Conservation (phyloP, 164 flowering plant genomes). For the Tetracentron sinense region DNA sequence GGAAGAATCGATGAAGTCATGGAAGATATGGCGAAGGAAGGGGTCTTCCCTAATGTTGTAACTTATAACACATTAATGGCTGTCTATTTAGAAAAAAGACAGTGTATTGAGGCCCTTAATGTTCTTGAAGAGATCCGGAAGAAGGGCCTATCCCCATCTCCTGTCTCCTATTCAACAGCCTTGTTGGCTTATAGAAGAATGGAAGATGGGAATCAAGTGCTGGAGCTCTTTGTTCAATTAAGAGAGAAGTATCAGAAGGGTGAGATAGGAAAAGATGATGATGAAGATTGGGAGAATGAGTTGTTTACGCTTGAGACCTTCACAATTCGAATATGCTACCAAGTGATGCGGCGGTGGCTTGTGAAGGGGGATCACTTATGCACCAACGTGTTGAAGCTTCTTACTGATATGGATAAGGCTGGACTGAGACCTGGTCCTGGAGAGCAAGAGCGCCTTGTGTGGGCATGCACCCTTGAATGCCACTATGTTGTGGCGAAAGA, state of each 20-base stretch:
- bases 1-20: constrained; percentile 46
- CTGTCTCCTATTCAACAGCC: constrained; percentile 79
- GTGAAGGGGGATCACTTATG: constrained; percentile 42
- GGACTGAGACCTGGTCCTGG: constrained; percentile 46
- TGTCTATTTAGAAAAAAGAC: constrained; percentile 59
- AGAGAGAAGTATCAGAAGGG: constrained; percentile 58
- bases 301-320: constrained; percentile 60
- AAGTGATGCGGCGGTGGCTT: constrained; percentile 87
- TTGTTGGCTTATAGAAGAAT: constrained; percentile 64
- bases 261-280: constrained; percentile 39
- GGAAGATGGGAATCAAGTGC: constrained; percentile 86
- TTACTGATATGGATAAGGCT: constrained; percentile 59
- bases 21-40: constrained; percentile 62
- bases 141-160: constrained; percentile 57
- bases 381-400: constrained; percentile 61
- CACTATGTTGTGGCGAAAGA: constrained; percentile 75
- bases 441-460: constrained; percentile 69
- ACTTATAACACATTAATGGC: constrained; percentile 83
- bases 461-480: constrained; percentile 84
- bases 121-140: constrained; percentile 49
- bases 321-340: constrained; percentile 62
- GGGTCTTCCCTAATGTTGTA: constrained; percentile 59
- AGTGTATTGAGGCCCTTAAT: constrained; percentile 45
- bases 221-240: constrained; percentile 51
- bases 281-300: constrained; percentile 63